Base-by-base conservation (phyloP, 257 asterid genomes). In the Nicotiana noctiflora region DNA sequence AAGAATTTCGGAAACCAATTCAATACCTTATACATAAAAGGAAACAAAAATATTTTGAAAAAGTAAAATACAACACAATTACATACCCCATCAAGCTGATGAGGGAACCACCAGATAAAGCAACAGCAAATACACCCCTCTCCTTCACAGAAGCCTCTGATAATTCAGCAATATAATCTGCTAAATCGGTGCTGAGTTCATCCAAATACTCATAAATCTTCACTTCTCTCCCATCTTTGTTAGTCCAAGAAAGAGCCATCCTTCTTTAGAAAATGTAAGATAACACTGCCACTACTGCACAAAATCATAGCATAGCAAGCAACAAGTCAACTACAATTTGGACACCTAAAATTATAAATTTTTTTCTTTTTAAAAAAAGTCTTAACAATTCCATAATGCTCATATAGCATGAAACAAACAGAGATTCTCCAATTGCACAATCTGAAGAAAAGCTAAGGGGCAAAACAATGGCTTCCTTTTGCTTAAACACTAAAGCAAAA, bases 81-180 rank as follows among this genome's bases (percentile, higher is more conserved):
- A 57, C 75, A 66, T 88, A 92, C 98, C 98, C 82, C 85, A 95
- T 86, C 88, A 95, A 88, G 83, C 88, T 76, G 79, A 95, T 86
- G 83, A 95, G 97, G 27, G 97, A 93, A 77, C 97, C 97, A 85
- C 99, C 99, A 4, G 99, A 95, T 81, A 95, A 88, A 63, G 98
- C 99, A 81, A 95, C 75, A 81, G 97, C 83, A 25, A 95, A 95
- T 53, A 79, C 91, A 1, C 99, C 99, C 51, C 97, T 84, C 79
- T 95, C 99, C 85, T 92, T 95, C 56, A 95, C 93, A n/a, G 93
- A 90, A 83, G 85, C 89, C 85, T 95, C 99, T 0, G 99, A 95
- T 70, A 95, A 81, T 64, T 94, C 97, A 9, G 98, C 92, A 9
- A 95, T 90, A 82, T 95, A 91, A 13, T 95, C 99, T n/a, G 96